Evolutionary conservation across 192 early-diverging fungal species (phyloP).

Genomic region (Backusella luteola): DNA sequence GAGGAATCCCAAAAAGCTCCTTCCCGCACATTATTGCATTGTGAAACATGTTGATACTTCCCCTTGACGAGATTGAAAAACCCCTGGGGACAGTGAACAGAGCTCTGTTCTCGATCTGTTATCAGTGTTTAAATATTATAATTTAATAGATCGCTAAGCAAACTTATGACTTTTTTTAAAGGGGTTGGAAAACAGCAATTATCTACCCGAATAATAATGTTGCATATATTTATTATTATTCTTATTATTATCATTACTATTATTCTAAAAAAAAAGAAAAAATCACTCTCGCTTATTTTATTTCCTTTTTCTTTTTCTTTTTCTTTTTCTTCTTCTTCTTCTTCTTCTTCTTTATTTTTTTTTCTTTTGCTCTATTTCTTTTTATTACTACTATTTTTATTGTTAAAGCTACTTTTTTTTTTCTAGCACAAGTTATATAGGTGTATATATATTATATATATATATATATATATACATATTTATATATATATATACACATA

Average conservation of each 20-base stretch:
- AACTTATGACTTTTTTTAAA: slow-evolving; percentile 3
- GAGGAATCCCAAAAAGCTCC: background rate
- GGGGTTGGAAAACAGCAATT: background rate
- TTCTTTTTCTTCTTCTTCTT: too few relatives aligned
- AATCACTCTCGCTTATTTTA: too few relatives aligned
- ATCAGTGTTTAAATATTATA: background rate
- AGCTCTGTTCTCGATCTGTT: background rate
- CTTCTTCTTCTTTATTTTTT: too few relatives aligned
- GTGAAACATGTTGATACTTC: background rate
- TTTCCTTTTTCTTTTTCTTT: too few relatives aligned
- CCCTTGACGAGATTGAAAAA: background rate
- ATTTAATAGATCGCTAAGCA: background rate
- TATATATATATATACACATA: too few relatives aligned
- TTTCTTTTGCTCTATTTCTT: too few relatives aligned
- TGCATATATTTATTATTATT: background rate
- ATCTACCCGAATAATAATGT: background rate
- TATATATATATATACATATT: too few relatives aligned
- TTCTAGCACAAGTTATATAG: too few relatives aligned
- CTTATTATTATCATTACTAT: background rate
- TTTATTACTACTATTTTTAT: too few relatives aligned
- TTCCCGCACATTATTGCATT: background rate
- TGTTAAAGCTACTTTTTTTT: background rate
- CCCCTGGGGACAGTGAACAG: background rate
- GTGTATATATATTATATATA: too few relatives aligned
- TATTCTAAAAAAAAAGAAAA: too few relatives aligned